Percentiles rank a stretch among this genome's conserved stretches.
Evolutionary conservation across 2,329 filamentous ascomycete species (phyloP).

Genomic region (Xylaria polymorpha): DNA sequence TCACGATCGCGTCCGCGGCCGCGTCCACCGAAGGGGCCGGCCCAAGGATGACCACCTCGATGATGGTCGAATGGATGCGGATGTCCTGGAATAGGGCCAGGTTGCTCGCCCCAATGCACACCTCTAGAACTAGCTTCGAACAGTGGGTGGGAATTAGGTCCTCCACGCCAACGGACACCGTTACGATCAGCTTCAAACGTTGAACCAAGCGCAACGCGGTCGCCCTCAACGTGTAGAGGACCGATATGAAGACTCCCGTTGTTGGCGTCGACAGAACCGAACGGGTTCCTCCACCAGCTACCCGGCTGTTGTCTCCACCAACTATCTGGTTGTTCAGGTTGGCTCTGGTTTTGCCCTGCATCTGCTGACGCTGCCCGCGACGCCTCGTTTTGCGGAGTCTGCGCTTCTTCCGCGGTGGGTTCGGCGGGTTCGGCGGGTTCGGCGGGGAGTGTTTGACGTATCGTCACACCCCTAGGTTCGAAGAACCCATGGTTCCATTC

Average conservation of each 20-base stretch:
- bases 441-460: slow-evolving; percentile 51
- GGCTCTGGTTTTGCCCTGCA: slow-evolving; percentile 22
- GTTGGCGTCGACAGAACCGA: slow-evolving; percentile 37
- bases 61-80: slow-evolving; percentile 12
- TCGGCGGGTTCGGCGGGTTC: background rate
- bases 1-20: slow-evolving; percentile 30
- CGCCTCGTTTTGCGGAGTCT: slow-evolving; percentile 21
- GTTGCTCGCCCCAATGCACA: slow-evolving; percentile 26
- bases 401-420: slow-evolving; percentile 28
- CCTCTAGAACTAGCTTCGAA: slow-evolving; percentile 44
- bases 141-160: slow-evolving; percentile 56
- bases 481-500: slow-evolving; percentile 72
- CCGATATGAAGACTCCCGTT: slow-evolving; percentile 51
- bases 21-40: slow-evolving; percentile 12
- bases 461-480: slow-evolving; percentile 59
- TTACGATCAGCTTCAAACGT: slow-evolving; percentile 58
- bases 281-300: slow-evolving; percentile 36
- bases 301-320: slow-evolving; percentile 34
- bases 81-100: slow-evolving; percentile 2
- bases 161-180: slow-evolving; percentile 59
- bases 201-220: slow-evolving; percentile 58
- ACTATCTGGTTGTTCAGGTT: slow-evolving; percentile 28
- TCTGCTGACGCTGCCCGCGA: slow-evolving; percentile 8
- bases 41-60: slow-evolving; percentile 22
- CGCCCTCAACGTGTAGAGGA: slow-evolving; percentile 57